Evolutionary conservation across 441 rosid species (phyloP).

Genomic region (Theobroma grandiflorum): DNA sequence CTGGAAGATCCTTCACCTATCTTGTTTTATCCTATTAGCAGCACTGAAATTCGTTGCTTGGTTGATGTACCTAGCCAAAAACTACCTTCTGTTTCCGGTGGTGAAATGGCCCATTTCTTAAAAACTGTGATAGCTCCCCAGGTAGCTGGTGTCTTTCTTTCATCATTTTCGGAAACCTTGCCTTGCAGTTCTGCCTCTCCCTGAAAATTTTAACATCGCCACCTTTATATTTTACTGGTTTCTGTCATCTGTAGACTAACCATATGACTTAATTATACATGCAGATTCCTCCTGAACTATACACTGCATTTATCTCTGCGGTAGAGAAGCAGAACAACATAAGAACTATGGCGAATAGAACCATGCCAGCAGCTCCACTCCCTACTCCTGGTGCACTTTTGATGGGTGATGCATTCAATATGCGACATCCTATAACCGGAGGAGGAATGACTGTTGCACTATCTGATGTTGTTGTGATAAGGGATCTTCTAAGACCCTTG

Average conservation of each 20-base stretch:
- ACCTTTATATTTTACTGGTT: neutral
- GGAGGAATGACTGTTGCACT: constrained; percentile 31
- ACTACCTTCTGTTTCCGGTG: constrained; percentile 32
- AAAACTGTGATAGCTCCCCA: constrained; percentile 30
- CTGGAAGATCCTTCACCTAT: constrained; percentile 27
- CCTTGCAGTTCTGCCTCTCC: too few relatives aligned
- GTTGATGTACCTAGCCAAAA: constrained; percentile 31
- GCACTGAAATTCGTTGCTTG: constrained; percentile 34
- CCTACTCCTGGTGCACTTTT: constrained; percentile 25
- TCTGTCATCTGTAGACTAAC: neutral
- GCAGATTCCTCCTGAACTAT: constrained; percentile 25
- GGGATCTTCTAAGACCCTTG: constrained; percentile 27
- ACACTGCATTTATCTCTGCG: constrained; percentile 25
- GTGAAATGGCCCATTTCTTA: constrained; percentile 33
- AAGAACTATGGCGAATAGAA: constrained; percentile 29
- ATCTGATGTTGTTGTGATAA: constrained; percentile 14
- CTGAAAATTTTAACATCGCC: too few relatives aligned
- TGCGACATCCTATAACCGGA: constrained; percentile 28
- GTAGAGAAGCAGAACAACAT: constrained; percentile 23
- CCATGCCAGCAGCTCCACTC: constrained; percentile 29
- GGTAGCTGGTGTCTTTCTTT: constrained; percentile 3
- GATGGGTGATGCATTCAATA: constrained; percentile 28
- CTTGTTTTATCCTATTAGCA: constrained; percentile 31
- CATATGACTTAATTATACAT: neutral
- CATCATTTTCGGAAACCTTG: neutral